Evolutionary conservation across 768 basidiomycete species (phyloP).

Genomic region (Russula foetens): DNA sequence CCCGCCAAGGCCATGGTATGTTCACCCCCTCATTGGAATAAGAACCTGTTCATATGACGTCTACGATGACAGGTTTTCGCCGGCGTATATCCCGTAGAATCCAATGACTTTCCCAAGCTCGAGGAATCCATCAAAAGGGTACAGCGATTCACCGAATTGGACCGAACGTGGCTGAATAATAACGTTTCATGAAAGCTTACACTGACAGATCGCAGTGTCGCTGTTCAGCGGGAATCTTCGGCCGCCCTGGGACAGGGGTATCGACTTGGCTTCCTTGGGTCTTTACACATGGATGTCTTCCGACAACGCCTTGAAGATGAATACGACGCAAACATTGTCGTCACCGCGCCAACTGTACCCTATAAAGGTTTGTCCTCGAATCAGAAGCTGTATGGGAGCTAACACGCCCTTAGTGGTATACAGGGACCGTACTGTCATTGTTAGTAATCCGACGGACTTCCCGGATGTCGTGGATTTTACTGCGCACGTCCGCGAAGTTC

Average conservation of each 20-base stretch:
- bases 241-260: slow-evolving; percentile 93
- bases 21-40: background rate
- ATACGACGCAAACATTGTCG: slow-evolving; percentile 87
- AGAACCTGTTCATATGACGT: background rate
- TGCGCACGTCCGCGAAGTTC: slow-evolving; percentile 61
- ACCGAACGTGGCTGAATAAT: background rate
- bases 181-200: slow-evolving; percentile 47
- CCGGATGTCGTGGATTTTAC: slow-evolving; percentile 64
- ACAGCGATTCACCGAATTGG: slow-evolving; percentile 23
- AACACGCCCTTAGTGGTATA: slow-evolving; percentile 54
- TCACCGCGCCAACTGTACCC: slow-evolving; percentile 94
- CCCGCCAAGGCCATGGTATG: slow-evolving; percentile 88
- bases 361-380: slow-evolving; percentile 55
- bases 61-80: slow-evolving; percentile 65
- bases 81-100: slow-evolving; percentile 90
- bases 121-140: slow-evolving; percentile 95
- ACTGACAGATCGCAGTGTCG: slow-evolving; percentile 82
- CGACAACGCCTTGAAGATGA: slow-evolving; percentile 96
- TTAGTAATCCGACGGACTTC: slow-evolving; percentile 95
- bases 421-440: slow-evolving; percentile 45
- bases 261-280: slow-evolving; percentile 90
- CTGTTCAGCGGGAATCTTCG: slow-evolving; percentile 86
- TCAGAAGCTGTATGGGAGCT: background rate
- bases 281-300: slow-evolving; percentile 94
- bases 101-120: slow-evolving; percentile 83